These are phyloP conservation scores for Fomitopsis betulina DNA, from an alignment of 1,284 basidiomycete species.

Conservation along the genomic window DNA sequence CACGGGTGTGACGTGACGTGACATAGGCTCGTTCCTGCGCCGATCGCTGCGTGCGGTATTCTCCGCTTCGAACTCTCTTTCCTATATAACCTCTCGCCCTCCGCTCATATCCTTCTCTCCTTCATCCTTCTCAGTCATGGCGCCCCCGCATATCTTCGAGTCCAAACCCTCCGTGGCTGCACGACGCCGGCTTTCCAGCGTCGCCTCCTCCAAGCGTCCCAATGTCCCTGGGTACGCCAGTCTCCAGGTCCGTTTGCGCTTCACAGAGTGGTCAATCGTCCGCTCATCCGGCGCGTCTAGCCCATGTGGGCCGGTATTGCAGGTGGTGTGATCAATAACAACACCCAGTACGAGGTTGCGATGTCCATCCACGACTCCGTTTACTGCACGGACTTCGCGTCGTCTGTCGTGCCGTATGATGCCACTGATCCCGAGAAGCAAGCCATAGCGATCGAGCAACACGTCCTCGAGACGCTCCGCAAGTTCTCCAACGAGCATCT, in stretches of 20 bases:
- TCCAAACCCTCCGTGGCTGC: slow-evolving; percentile 58
- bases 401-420: slow-evolving; percentile 45
- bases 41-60: not conserved
- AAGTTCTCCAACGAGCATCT: slow-evolving; percentile 70
- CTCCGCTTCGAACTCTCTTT: not conserved
- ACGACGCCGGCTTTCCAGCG: slow-evolving; percentile 62
- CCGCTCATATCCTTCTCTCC: slow-evolving; percentile 9
- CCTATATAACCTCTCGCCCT: slow-evolving; percentile 16
- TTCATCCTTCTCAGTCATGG: slow-evolving; percentile 29
- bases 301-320: slow-evolving; percentile 83
- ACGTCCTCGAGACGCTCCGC: slow-evolving; percentile 55
- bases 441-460: slow-evolving; percentile 53
- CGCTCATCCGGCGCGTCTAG: slow-evolving; percentile 32
- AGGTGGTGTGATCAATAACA: slow-evolving; percentile 52
- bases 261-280: slow-evolving; percentile 14
- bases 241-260: slow-evolving; percentile 46
- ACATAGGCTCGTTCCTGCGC: slow-evolving; percentile 2
- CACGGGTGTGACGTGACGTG: not conserved
- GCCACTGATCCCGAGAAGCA: slow-evolving; percentile 45
- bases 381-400: slow-evolving; percentile 72
- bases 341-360: slow-evolving; percentile 60
- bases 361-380: slow-evolving; percentile 78
- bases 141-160: slow-evolving; percentile 43
- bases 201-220: slow-evolving; percentile 43
- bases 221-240: slow-evolving; percentile 52